phyloP scores from a whole-genome alignment of 768 basidiomycete genomes.

The Lentinula guzmanii region DNA sequence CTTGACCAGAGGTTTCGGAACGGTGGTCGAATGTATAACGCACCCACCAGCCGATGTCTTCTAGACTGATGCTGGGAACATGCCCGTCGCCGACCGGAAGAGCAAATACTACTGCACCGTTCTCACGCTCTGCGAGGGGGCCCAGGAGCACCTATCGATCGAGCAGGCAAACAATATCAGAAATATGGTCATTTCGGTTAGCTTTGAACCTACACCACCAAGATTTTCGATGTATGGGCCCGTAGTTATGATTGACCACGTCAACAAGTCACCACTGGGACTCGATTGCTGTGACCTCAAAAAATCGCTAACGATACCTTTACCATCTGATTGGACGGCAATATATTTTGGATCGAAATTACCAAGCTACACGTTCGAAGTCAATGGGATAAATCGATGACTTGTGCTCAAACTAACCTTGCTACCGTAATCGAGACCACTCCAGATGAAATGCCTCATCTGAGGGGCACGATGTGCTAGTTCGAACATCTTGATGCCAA shows the following conservation, averaged over 20 bases:
- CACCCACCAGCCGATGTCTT: conserved; percentile 34
- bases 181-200: not conserved
- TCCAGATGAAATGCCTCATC: conserved; percentile 6
- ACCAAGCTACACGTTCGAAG: not conserved
- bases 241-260: conserved; percentile 31
- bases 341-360: conserved; percentile 18
- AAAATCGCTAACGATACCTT: conserved; percentile 34
- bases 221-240: conserved; percentile 39
- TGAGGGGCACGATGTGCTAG: not conserved
- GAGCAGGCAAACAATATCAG: not conserved
- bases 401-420: not conserved
- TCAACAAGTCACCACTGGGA: conserved; percentile 21
- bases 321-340: conserved; percentile 33
- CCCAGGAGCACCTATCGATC: conserved; percentile 21
- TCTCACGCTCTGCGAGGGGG: conserved; percentile 27
- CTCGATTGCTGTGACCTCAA: conserved; percentile 28
- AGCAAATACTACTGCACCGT: conserved; percentile 35
- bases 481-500: conserved; percentile 4
- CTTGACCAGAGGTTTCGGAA: conserved; percentile 25
- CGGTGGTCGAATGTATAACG: conserved; percentile 33
- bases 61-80: conserved; percentile 32
- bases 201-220: conserved; percentile 21
- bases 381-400: not conserved
- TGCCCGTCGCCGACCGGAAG: conserved; percentile 27
- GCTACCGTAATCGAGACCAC: conserved; percentile 6